Percentiles rank a stretch among this genome's conserved stretches.
phyloP scores from a whole-genome alignment of 768 basidiomycete species.

The Pholiota microspora region DNA sequence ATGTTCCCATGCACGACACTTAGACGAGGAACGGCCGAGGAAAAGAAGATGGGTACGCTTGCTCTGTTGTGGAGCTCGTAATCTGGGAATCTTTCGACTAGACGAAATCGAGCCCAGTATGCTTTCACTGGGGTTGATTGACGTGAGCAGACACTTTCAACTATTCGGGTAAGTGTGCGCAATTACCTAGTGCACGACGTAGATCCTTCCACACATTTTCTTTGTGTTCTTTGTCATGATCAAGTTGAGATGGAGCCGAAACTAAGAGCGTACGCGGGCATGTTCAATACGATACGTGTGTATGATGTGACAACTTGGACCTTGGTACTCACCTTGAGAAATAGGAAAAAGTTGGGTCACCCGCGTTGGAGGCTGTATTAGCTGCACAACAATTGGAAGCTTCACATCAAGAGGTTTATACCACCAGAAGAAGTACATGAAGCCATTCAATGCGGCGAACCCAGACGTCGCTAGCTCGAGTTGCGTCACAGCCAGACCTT shows the following conservation, averaged over 20 bases:
- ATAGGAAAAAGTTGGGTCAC: not conserved
- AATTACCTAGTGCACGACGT: no score
- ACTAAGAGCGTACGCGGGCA: no score
- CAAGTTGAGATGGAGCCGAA: no score
- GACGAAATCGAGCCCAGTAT: not conserved
- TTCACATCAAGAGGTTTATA: conserved; percentile 31
- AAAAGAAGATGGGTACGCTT: not conserved
- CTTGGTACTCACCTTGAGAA: no score
- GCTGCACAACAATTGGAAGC: conserved; percentile 12
- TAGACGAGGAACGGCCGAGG: not conserved
- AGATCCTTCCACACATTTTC: no score
- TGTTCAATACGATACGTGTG: no score
- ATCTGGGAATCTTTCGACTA: not conserved
- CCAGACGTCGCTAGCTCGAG: conserved; percentile 34
- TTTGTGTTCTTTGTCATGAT: no score
- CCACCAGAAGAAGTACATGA: conserved; percentile 33
- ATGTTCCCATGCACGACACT: not conserved
- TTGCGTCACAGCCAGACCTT: conserved; percentile 24
- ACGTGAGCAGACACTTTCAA: no score
- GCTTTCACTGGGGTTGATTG: no score
- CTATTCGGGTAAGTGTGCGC: no score
- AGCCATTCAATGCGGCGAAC: conserved; percentile 24
- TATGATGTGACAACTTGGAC: no score
- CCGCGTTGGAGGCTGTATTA: not conserved
- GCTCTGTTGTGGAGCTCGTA: not conserved